phyloP scores from a whole-genome alignment of 768 basidiomycete species.

The Boletellus sp. region DNA sequence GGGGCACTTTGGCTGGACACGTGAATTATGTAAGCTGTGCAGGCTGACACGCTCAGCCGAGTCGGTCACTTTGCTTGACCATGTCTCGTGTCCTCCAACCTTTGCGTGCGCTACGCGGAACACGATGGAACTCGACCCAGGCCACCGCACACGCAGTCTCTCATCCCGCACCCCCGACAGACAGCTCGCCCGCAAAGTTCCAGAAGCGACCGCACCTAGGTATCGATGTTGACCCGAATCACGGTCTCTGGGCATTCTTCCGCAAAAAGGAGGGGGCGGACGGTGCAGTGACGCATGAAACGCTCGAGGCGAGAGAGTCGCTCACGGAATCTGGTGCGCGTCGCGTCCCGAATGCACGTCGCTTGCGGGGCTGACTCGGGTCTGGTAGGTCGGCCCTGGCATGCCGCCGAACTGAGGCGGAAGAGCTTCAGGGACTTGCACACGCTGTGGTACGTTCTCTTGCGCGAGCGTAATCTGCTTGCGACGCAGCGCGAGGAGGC shows the following conservation, averaged over 20 bases:
- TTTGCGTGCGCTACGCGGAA: slow-evolving; percentile 11
- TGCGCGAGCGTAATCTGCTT: slow-evolving; percentile 86
- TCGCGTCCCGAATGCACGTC: neutral
- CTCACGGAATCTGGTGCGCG: slow-evolving; percentile 37
- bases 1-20: too few species aligned
- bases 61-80: neutral
- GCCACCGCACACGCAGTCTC: neutral
- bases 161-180: neutral
- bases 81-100: slow-evolving; percentile 25
- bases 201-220: slow-evolving; percentile 42
- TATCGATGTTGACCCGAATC: slow-evolving; percentile 50
- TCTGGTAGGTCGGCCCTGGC: slow-evolving; percentile 81
- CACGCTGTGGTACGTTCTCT: slow-evolving; percentile 87
- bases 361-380: slow-evolving; percentile 1
- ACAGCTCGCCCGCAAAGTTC: slow-evolving; percentile 17
- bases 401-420: slow-evolving; percentile 76
- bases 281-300: slow-evolving; percentile 54
- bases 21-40: too few species aligned
- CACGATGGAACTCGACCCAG: slow-evolving; percentile 26
- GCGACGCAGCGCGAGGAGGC: slow-evolving; percentile 83
- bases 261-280: slow-evolving; percentile 48
- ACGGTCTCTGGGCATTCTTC: slow-evolving; percentile 80
- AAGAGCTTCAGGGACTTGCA: slow-evolving; percentile 95
- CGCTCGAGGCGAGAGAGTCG: slow-evolving; percentile 33
- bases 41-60: too few species aligned